Percentiles rank a stretch among this genome's conserved stretches.
These are phyloP conservation scores for Calonectria hawksworthii DNA, from an alignment of 2,329 filamentous ascomycete genomes.

Conservation along the genomic window DNA sequence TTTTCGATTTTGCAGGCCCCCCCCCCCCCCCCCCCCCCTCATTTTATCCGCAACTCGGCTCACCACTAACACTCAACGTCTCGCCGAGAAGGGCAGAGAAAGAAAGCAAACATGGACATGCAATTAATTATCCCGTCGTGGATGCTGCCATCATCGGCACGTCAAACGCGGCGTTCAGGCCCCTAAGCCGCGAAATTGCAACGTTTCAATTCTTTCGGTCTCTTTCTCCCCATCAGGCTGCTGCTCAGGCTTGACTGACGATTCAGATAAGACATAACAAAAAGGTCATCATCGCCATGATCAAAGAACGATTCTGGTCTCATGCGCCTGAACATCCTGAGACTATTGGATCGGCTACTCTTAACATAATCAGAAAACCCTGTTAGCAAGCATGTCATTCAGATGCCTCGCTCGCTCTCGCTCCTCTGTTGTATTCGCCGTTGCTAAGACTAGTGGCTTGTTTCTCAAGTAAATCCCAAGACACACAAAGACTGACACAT, in stretches of 20 bases:
- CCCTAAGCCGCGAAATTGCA: constrained; percentile 19
- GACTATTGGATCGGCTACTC: constrained; percentile 9
- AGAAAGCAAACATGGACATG: neutral
- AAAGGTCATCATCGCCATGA: neutral
- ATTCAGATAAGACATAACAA: constrained; percentile 20
- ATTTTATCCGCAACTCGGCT: neutral
- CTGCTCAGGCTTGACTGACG: constrained; percentile 7
- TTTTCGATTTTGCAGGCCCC: too few relatives aligned
- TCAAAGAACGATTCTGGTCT: neutral
- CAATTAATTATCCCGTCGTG: neutral
- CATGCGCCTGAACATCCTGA: neutral
- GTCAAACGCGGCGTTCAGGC: neutral
- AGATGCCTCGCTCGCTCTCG: neutral
- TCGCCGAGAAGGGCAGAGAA: neutral
- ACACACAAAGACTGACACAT: constrained; percentile 32
- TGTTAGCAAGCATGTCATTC: neutral
- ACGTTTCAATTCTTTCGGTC: constrained; percentile 20
- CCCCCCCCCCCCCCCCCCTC: neutral
- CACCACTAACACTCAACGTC: neutral
- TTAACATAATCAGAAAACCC: neutral
- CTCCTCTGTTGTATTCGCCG: neutral
- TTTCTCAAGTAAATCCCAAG: constrained; percentile 38
- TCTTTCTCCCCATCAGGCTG: constrained; percentile 21
- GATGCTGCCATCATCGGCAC: neutral
- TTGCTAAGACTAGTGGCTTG: neutral